Base-by-base conservation (phyloP, 768 basidiomycete species). In the Hypholoma sublateritium region DNA sequence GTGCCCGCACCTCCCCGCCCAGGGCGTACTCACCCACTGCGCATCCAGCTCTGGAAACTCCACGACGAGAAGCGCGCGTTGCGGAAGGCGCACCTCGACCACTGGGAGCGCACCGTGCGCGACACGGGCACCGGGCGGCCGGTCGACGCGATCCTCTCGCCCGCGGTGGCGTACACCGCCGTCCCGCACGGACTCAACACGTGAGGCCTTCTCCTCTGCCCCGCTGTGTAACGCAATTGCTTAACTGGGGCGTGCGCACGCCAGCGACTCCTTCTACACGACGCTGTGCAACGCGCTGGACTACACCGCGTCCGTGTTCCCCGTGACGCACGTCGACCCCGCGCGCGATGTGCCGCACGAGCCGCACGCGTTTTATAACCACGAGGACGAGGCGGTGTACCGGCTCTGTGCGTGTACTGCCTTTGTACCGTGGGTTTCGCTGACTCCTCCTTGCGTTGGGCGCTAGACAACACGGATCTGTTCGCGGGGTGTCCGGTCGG, bases 131-230 rank as follows among this genome's bases (percentile, higher is more conserved):
- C 87, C 1, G 86, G 85, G 0, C 75, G 89, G 0, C 86, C 88
- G 4, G 77, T 91, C 24, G 90, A 91, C 62, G 88, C 87, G 1
- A 84, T 92, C 55, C 86, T 91, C 21, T 77, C 78, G 1, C 85
- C 90, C 8, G 80, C 74, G 0, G 81, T 83, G 6, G 79, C 87
- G 3, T 84, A 77, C 65, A 74, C 81, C 1, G 85, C 88, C 0
- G 74, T 83, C 3, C 87, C 84, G 6, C 87, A 88, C 65, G 88
- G 86, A 2, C 65, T 75, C 53, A 81, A 81, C 59, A 77, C 65
- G 86, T 87, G 41, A 16, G 69, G 62, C 28, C 25, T 9, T 22
- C 39, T 17, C 37, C 6, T n/a, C n/a, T n/a, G n/a, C 19, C 32
- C 50, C 28, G 13, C 6, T 34, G 9, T 35, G 19, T 16, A 36